phyloP scores from a whole-genome alignment of 345 rosid genomes.

The Pistacia atlantica region DNA sequence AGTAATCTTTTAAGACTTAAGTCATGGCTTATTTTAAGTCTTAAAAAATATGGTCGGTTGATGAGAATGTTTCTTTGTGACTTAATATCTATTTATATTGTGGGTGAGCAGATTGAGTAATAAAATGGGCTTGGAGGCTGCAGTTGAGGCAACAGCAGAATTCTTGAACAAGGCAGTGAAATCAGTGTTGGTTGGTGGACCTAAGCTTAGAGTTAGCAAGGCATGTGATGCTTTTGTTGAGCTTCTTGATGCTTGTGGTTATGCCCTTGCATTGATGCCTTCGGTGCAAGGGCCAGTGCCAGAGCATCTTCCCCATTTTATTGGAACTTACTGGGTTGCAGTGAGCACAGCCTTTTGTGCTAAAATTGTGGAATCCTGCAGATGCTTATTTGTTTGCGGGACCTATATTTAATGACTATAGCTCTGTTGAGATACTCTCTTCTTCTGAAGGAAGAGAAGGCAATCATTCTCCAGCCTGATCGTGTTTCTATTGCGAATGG shows the following conservation, averaged over 20 bases:
- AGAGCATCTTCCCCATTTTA: constrained; percentile 71
- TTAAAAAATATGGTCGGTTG: neutral
- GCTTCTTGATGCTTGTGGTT: constrained; percentile 66
- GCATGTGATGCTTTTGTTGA: constrained; percentile 59
- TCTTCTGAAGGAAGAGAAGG: constrained; percentile 86
- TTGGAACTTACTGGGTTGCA: constrained; percentile 85
- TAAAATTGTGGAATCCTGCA: constrained; percentile 83
- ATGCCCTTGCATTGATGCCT: constrained; percentile 68
- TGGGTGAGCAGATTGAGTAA: constrained; percentile 51
- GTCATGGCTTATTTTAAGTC: neutral
- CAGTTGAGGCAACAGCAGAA: constrained; percentile 71
- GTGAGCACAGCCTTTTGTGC: constrained; percentile 78
- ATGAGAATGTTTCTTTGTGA: neutral
- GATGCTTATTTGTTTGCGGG: constrained; percentile 88
- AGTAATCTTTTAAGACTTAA: constrained; percentile 25
- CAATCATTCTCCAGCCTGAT: constrained; percentile 71
- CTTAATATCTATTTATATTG: neutral
- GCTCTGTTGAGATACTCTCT: constrained; percentile 84
- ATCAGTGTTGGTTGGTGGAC: constrained; percentile 75
- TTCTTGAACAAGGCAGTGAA: constrained; percentile 80
- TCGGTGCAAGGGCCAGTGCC: constrained; percentile 74
- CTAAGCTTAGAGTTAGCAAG: constrained; percentile 60
- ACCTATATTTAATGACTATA: constrained; percentile 77
- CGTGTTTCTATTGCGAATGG: constrained; percentile 70
- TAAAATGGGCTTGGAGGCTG: constrained; percentile 62